phyloP scores from a whole-genome alignment of 169 alveolate genomes.

The Plasmodium malariae region DNA sequence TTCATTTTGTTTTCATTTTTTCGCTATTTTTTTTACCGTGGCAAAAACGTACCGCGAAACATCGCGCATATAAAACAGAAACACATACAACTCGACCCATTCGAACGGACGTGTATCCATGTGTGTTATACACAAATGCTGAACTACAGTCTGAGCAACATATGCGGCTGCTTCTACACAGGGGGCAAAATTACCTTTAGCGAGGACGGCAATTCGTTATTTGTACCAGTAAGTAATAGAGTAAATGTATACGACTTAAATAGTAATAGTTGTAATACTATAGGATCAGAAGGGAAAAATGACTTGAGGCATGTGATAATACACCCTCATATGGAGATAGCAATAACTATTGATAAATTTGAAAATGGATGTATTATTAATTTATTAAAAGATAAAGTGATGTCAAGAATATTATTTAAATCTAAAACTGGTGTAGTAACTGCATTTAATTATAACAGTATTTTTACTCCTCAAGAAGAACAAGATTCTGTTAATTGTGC shows the following conservation, averaged over 20 bases:
- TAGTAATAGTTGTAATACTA: slow-evolving; percentile 83
- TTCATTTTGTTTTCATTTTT: no score
- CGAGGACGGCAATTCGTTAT: slow-evolving; percentile 79
- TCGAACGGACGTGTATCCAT: no score
- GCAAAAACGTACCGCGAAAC: no score
- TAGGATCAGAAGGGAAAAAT: slow-evolving; percentile 85
- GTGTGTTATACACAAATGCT: no score
- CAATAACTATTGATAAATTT: slow-evolving; percentile 85
- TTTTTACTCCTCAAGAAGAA: slow-evolving; percentile 76
- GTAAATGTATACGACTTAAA: slow-evolving; percentile 86
- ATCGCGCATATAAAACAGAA: no score
- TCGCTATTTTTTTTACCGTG: no score
- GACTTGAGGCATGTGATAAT: slow-evolving; percentile 81
- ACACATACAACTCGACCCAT: no score
- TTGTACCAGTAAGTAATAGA: slow-evolving; percentile 90
- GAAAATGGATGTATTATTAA: slow-evolving; percentile 86
- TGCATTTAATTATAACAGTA: slow-evolving; percentile 30
- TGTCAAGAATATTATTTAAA: slow-evolving; percentile 84
- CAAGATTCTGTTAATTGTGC: slow-evolving; percentile 78
- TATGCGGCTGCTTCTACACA: slow-evolving; percentile 61
- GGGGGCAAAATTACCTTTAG: slow-evolving; percentile 59
- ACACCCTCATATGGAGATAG: slow-evolving; percentile 85
- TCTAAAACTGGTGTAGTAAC: slow-evolving; percentile 78
- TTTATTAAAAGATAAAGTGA: slow-evolving; percentile 80
- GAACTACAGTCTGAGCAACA: slow-evolving; percentile 46